These are phyloP conservation scores for Teunomyces aglyptinius DNA, from an alignment of 805 yeast genomes.

Conservation along the genomic window DNA sequence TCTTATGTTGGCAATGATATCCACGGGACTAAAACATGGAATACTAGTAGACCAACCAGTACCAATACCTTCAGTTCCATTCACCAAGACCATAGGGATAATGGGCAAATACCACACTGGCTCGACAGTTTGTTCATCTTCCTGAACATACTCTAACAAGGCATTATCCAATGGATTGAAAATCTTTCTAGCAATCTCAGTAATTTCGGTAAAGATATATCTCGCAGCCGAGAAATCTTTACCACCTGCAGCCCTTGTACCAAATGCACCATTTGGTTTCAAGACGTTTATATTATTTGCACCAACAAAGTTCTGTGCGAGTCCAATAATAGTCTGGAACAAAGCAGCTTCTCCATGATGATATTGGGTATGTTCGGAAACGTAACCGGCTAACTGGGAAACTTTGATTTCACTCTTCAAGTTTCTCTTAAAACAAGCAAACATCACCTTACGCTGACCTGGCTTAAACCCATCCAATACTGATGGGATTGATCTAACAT, in stretches of 20 bases:
- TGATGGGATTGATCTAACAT: conserved; percentile 91
- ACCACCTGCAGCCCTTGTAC: conserved; percentile 96
- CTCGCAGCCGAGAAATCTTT: conserved; percentile 98
- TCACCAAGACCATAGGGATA: conserved; percentile 91
- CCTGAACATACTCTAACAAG: conserved; percentile 74
- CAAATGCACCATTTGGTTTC: conserved; percentile 92
- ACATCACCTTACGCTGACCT: conserved; percentile 91
- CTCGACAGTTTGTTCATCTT: conserved; percentile 91
- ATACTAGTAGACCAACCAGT: conserved; percentile 97
- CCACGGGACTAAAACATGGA: conserved; percentile 86
- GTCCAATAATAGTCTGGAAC: conserved; percentile 84
- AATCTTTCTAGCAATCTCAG: conserved; percentile 68
- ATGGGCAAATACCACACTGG: conserved; percentile 95
- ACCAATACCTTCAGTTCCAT: conserved; percentile 97
- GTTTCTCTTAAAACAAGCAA: conserved; percentile 81
- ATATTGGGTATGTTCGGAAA: conserved; percentile 84
- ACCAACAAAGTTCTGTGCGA: conserved; percentile 95
- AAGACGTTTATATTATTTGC: conserved; percentile 82
- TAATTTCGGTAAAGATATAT: conserved; percentile 86
- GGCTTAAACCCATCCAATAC: conserved; percentile 95
- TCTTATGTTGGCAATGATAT: conserved; percentile 71
- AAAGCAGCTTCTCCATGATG: conserved; percentile 94
- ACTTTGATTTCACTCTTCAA: conserved; percentile 79
- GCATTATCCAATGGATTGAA: conserved; percentile 82
- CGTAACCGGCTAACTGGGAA: conserved; percentile 85